Base-by-base conservation (phyloP, 2,329 filamentous ascomycete genomes). In the Fusarium sp. region DNA sequence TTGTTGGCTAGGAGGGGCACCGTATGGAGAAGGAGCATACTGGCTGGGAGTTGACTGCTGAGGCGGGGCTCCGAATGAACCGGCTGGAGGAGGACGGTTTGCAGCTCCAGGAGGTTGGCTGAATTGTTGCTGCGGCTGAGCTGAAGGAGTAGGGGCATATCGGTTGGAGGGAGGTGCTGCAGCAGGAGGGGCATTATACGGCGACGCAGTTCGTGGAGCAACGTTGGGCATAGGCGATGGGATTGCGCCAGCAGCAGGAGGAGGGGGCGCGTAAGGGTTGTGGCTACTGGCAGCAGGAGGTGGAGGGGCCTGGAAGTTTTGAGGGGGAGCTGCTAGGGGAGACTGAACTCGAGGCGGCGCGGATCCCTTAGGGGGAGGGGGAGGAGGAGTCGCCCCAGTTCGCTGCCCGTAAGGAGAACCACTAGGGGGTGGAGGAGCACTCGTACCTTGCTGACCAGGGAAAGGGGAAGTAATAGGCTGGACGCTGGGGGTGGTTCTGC, bases 341-440 rank as follows among this genome's bases (percentile, higher is more conserved):
- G 94, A 97, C 63, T 87, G 90, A 63, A 96, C 84, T 60, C 92
- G 88, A 49, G 90, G 88, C 48, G 88, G 87, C 40, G 89, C 88
- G 32, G 89, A 85, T 50, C 90, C 93, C 83, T 97, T 97, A 7
- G 95, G 94, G 53, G 94, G 94, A 41, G 93, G 93, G 10, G 92
- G 92, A 30, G 93, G 89, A 54, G 93, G 92, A 47, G 92, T 91
- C 30, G 90, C 86, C 42, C 88, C 87, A 72, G 87, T 86, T 69
- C 86, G 88, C 61, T 87, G 86, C 28, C 86, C 86, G 70, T 87
- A 92, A 12, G 88, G 83, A 42, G 86, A 84, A 8, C 72, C 48
- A 21, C 64, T 48, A 41, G 85, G 68, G 47, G 87, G 86, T 21
- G 87, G 85, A 55, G 90, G 90, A 20, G 88, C 86, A 61, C 86